These are phyloP conservation scores for Paramyrothecium sp. DNA, from an alignment of 2,329 filamentous ascomycete species.

Conservation along the genomic window DNA sequence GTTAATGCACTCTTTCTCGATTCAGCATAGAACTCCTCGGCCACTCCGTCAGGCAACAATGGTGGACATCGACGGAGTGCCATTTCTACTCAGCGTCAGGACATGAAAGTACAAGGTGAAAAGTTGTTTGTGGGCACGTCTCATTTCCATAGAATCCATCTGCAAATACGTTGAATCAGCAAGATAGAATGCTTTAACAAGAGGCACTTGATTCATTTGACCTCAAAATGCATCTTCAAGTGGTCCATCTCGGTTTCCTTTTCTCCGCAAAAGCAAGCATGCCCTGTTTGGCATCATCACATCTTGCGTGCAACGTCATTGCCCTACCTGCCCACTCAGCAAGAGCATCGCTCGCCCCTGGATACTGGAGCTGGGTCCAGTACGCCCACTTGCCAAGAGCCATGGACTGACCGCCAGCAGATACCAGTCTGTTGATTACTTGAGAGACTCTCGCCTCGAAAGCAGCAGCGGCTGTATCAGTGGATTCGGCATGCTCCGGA, in stretches of 20 bases:
- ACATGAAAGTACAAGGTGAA: too few species aligned
- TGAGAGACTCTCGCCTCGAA: constrained; percentile 11
- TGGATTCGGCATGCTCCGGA: fast-evolving
- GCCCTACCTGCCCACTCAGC: constrained; percentile 17
- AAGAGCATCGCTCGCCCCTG: constrained; percentile 7
- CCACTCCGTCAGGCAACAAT: too few species aligned
- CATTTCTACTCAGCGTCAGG: too few species aligned
- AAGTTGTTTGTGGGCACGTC: too few species aligned
- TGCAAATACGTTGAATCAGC: too few species aligned
- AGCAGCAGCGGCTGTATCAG: neutral
- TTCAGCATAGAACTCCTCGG: too few species aligned
- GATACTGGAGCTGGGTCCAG: constrained; percentile 17
- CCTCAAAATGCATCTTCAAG: too few species aligned
- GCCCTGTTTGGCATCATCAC: constrained; percentile 17
- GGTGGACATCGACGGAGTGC: too few species aligned
- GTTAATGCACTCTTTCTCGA: too few species aligned
- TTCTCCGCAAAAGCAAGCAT: constrained; percentile 18
- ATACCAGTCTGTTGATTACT: constrained; percentile 8
- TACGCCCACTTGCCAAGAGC: constrained; percentile 21
- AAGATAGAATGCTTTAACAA: too few species aligned
- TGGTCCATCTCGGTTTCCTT: neutral
- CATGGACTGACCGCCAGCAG: constrained; percentile 15
- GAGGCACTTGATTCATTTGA: too few species aligned
- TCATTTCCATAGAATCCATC: too few species aligned
- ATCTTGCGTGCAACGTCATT: constrained; percentile 21